Conservation (phyloP, 1,284 basidiomycete genomes). For the Microbotryum intermedium region DNA sequence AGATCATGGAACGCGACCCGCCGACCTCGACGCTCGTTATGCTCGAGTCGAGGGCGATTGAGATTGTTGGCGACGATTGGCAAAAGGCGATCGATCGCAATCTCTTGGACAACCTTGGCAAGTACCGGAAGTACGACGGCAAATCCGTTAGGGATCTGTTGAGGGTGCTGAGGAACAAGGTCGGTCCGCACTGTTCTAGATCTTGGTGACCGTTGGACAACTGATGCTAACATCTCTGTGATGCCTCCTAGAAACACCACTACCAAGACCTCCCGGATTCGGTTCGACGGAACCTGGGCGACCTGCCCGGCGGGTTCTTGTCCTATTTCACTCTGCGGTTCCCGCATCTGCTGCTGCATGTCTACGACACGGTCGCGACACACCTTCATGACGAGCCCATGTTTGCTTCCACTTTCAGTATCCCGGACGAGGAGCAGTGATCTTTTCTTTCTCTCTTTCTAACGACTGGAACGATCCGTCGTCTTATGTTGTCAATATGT, state of each 20-base stretch:
- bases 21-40: slow-evolving; percentile 64
- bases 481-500: too few relatives aligned
- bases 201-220: background rate
- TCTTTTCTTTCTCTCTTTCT: too few relatives aligned
- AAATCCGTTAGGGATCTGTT: slow-evolving; percentile 82
- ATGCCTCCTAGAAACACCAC: slow-evolving; percentile 72
- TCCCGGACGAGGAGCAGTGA: slow-evolving; percentile 23
- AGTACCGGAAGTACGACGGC: slow-evolving; percentile 93
- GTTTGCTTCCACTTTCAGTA: slow-evolving; percentile 31
- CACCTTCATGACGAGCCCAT: slow-evolving; percentile 33
- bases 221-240: slow-evolving; percentile 9
- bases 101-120: slow-evolving; percentile 88
- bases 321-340: slow-evolving; percentile 88
- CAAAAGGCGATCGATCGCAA: slow-evolving; percentile 65
- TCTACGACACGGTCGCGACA: slow-evolving; percentile 65
- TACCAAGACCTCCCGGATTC: slow-evolving; percentile 90
- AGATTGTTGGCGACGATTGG: slow-evolving; percentile 73
- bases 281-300: slow-evolving; percentile 74
- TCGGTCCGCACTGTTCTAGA: slow-evolving; percentile 40
- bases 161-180: slow-evolving; percentile 90
- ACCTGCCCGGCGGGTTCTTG: slow-evolving; percentile 86
- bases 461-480: background rate
- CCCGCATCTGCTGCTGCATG: slow-evolving; percentile 83
- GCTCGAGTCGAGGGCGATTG: slow-evolving; percentile 61
- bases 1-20: slow-evolving; percentile 91